phyloP scores from a whole-genome alignment of 495 filamentous ascomycete species.

The Chaetomium tenue region DNA sequence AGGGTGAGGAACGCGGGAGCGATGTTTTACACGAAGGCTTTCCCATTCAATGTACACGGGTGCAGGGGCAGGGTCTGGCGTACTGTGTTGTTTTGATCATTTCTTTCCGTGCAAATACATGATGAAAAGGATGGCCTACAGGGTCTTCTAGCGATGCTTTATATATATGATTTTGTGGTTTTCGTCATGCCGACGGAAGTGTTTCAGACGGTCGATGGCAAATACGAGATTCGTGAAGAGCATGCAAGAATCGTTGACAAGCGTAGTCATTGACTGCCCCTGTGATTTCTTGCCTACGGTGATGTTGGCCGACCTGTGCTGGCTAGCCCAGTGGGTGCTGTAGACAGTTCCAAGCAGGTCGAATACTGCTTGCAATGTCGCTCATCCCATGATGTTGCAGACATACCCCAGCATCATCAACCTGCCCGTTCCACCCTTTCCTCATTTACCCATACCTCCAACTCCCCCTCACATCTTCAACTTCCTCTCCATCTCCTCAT shows the following conservation, averaged over 20 bases:
- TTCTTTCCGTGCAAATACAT: slow-evolving; percentile 12
- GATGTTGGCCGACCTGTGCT: neutral
- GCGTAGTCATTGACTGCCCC: neutral
- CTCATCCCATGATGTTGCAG: neutral
- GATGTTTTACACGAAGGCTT: slow-evolving; percentile 6
- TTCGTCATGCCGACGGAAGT: neutral
- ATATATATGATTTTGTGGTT: neutral
- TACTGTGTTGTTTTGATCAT: neutral
- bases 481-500: slow-evolving; percentile 92
- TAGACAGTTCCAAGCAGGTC: neutral
- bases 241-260: neutral
- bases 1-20: neutral
- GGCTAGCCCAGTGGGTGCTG: neutral
- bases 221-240: neutral
- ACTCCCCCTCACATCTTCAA: slow-evolving; percentile 49
- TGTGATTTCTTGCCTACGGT: neutral
- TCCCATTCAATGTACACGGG: slow-evolving; percentile 5
- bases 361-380: neutral
- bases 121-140: neutral
- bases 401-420: neutral
- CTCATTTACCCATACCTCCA: too few relatives aligned
- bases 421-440: neutral
- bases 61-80: slow-evolving; percentile 13
- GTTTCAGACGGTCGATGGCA: neutral
- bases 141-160: slow-evolving; percentile 9